Evolutionary conservation across 768 basidiomycete species (phyloP), one percentile per base, ranked within the genome.

Genomic region (Tulasnella sp.): DNA sequence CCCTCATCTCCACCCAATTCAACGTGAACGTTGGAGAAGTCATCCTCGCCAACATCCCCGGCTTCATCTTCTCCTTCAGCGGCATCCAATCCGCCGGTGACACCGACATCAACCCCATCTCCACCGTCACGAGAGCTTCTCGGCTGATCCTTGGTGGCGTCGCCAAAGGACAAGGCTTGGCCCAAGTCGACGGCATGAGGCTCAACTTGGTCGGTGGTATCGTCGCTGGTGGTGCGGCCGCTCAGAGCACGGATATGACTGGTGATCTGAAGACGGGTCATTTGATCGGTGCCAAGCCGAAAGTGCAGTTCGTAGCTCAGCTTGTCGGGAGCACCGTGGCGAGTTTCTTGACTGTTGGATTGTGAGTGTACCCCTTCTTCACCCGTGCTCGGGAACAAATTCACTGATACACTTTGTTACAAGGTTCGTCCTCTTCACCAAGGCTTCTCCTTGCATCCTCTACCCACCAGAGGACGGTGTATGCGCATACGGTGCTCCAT

Each of bases 201-300:
- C 81, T 88, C 80, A 88, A 88, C 80, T 81, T 89, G 81, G 80
- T 85, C 64, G 87, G 86, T 70, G 89, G 88, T 82, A 84, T 87
- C 64, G 82, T 89, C 78, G 84, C 88, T 36, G 87, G 84, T 69
- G 88, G 87, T 40, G 86, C 88, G 70, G 88, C 89, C 29, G 87
- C 85, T 29, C 88, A 89, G 79, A 85, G 88, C 31, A 80, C 86
- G 38, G 90, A 91, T 80, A 90, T 91, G 90, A 88, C 87, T 68
- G 86, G 89, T 75, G 90, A 91, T 81, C 81, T 91, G 79, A 90
- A 91, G 83, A 89, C 90, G n/a, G 88, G 89, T 77, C 90, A 90
- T 81, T 87, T 91, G 76, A 85, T 90, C 34, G 84, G 90, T 71
- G 87, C 89, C 15, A 90, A 89, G 79, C 90, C 90, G 49, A 85